Evolutionary conservation across 768 basidiomycete genomes (phyloP), one percentile per base, ranked within the genome.

Genomic region (Boletus tomentosulus): DNA sequence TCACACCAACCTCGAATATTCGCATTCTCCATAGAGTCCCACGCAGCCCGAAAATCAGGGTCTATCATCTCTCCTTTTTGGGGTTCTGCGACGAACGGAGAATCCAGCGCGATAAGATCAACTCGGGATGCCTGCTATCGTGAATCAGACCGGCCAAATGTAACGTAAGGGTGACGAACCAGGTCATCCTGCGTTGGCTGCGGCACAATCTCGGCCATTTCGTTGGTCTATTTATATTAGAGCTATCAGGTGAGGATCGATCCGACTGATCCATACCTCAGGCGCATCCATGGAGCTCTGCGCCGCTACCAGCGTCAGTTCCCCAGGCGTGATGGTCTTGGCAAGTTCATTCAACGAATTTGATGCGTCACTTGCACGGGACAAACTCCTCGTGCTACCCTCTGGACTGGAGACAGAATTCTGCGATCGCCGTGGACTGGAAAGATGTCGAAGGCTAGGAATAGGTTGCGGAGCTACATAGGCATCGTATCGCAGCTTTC

Each of bases 101-200:
- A 82, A 65, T 92, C 88, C 37, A 92, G 78, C 9, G 82, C 74
- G 56, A 92, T 90, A 45, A 92, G 78, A 70, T 91, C 86, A 19
- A 68, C 62, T 16, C 66, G 65, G 24, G 68, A 68, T 10, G 62
- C 60, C 76, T 78, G 41, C 30, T 50, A 13, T 34, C n/a, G 37
- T 25, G 22, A 35, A 51, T 70, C 42, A 71, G 59, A 49, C 15
- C 31, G 33, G 19, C 16, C 28, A 13, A 37, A 38, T 47, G 7
- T 28, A 55, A 28, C 19, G 0, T 10, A 9, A 61, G 65, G 13
- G 0, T 8, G 11, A 62, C 67, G 10, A 54, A 69, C 67, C 37
- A 63, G 47, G 10, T 62, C 63, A 47, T 59, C 63, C 28, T 53
- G 54, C 9, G 49, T n/a, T 31, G 43, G 16, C n/a, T 30, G 51